phyloP scores from a whole-genome alignment of 805 yeast genomes.

The Nakazawaea siamensis region DNA sequence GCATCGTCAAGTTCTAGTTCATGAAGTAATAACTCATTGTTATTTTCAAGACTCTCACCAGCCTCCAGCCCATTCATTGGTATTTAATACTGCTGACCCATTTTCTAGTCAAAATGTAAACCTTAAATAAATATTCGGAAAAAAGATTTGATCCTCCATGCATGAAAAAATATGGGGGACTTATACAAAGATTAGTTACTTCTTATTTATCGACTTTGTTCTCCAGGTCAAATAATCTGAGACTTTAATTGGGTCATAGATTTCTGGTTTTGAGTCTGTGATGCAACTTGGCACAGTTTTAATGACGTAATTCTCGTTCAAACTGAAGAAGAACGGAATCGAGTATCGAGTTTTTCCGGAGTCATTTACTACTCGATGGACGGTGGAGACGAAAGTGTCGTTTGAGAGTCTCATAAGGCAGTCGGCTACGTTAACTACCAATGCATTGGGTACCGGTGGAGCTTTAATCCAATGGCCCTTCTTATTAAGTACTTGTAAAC shows the following conservation, averaged over 20 bases:
- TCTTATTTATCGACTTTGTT: too few species aligned
- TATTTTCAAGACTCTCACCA: too few species aligned
- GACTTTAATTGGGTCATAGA: constrained; percentile 1
- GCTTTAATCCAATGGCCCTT: constrained; percentile 23
- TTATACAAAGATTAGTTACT: too few species aligned
- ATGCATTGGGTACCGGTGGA: constrained; percentile 23
- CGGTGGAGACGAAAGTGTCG: constrained; percentile 26
- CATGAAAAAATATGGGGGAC: too few species aligned
- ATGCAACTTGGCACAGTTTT: constrained; percentile 16
- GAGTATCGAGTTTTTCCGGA: constrained; percentile 20
- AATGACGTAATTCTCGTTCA: constrained; percentile 13
- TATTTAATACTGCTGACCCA: too few species aligned
- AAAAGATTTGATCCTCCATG: too few species aligned
- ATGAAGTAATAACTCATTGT: too few species aligned
- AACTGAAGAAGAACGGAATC: constrained; percentile 20
- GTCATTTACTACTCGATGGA: constrained; percentile 28
- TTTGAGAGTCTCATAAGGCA: constrained; percentile 29
- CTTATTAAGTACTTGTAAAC: constrained; percentile 27
- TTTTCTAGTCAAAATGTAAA: too few species aligned
- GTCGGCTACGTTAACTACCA: constrained; percentile 31
- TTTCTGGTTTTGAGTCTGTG: constrained; percentile 6
- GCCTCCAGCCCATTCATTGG: too few species aligned
- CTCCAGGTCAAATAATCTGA: constrained; percentile 7
- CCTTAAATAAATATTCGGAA: too few species aligned
- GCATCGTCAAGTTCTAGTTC: too few species aligned